Conservation (phyloP, 805 yeast species). For the Soucietia sequanensis region DNA sequence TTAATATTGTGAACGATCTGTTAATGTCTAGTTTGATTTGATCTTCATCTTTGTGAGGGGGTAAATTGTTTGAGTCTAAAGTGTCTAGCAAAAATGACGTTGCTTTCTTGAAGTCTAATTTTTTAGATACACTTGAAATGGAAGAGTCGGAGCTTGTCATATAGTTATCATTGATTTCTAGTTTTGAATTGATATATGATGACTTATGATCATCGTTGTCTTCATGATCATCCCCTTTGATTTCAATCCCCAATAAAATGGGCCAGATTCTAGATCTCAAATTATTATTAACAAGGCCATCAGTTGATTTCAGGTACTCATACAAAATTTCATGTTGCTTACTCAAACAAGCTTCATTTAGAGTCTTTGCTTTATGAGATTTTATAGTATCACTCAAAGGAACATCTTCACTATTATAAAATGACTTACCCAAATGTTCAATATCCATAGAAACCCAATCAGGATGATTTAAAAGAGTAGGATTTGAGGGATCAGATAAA, state of each 20-base stretch:
- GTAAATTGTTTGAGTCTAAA: conserved; percentile 26
- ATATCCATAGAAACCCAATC: conserved; percentile 56
- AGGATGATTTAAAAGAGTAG: conserved; percentile 13
- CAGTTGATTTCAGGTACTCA: conserved; percentile 41
- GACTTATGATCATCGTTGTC: conserved; percentile 1
- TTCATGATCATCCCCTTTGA: too few species aligned
- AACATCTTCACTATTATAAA: conserved; percentile 38
- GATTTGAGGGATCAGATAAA: background rate
- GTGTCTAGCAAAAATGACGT: conserved; percentile 17
- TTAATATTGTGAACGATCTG: conserved; percentile 55
- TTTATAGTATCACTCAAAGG: conserved; percentile 41
- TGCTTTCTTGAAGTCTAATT: conserved; percentile 4
- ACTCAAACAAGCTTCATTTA: conserved; percentile 35
- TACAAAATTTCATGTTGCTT: conserved; percentile 24
- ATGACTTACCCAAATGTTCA: conserved; percentile 44
- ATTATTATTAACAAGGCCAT: conserved; percentile 45
- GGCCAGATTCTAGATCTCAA: conserved; percentile 54
- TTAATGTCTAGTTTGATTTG: conserved; percentile 80
- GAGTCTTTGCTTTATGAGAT: conserved; percentile 34
- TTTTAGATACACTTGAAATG: conserved; percentile 2
- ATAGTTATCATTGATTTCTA: background rate
- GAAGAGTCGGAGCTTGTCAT: conserved; percentile 1
- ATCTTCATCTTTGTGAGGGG: conserved; percentile 65
- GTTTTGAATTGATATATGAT: background rate
- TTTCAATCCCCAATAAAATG: conserved; percentile 37